These are phyloP conservation scores for Phytopythium ostracodes DNA, from an alignment of 352 stramenopile species.

Conservation along the genomic window DNA sequence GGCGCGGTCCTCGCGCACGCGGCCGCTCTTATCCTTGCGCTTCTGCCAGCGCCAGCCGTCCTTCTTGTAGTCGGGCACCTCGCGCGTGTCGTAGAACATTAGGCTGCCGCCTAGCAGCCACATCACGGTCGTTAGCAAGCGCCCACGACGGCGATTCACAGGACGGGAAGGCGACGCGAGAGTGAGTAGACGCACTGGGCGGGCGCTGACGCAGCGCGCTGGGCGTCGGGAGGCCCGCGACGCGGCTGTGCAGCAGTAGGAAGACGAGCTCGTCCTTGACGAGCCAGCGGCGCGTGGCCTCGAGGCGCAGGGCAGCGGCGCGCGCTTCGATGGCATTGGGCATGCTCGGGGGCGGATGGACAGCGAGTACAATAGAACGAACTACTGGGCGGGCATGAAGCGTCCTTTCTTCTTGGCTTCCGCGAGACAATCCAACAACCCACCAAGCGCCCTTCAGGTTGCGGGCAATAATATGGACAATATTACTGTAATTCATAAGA, in stretches of 20 bases:
- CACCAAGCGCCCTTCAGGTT: no score
- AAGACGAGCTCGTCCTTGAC: slow-evolving; percentile 83
- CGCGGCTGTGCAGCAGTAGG: slow-evolving; percentile 52
- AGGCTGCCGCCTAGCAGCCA: slow-evolving; percentile 50
- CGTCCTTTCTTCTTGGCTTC: not conserved
- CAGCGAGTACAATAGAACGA: no score
- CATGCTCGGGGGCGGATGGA: slow-evolving; percentile 1
- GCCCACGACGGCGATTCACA: not conserved
- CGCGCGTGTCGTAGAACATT: slow-evolving; percentile 62
- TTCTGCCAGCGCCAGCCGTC: slow-evolving; percentile 86
- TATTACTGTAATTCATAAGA: no score
- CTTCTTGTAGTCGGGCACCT: slow-evolving; percentile 78
- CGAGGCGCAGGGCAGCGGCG: slow-evolving; percentile 32
- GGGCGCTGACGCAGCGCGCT: slow-evolving; percentile 41
- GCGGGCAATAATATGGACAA: no score
- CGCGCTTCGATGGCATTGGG: slow-evolving; percentile 24
- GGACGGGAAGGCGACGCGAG: no score
- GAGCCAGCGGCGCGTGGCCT: slow-evolving; percentile 65
- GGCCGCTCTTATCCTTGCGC: slow-evolving; percentile 76
- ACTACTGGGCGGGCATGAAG: not conserved
- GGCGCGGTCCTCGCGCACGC: slow-evolving; percentile 75
- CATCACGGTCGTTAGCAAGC: not conserved
- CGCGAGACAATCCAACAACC: no score
- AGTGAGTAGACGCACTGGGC: slow-evolving; percentile 54
- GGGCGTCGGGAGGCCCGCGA: slow-evolving; percentile 36